Conservation (phyloP, 192 early-diverging fungal species). For the Coemansia sp. region DNA sequence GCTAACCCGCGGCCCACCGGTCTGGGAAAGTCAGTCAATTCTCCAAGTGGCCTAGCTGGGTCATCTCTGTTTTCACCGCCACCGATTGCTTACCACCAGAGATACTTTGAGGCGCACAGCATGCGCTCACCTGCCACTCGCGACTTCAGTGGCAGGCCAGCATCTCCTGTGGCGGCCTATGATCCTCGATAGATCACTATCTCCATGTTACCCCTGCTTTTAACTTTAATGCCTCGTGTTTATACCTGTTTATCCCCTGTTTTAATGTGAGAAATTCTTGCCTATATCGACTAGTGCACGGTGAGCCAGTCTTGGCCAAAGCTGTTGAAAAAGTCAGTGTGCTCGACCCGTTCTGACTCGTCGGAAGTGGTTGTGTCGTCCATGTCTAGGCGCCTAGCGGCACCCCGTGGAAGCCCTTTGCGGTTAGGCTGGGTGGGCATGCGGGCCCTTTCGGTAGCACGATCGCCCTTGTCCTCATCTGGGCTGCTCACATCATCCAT, state of each 20-base stretch:
- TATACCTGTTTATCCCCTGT: neutral
- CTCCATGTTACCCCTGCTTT: neutral
- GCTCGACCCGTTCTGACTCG: slow-evolving; percentile 22
- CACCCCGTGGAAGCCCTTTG: neutral
- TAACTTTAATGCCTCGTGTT: neutral
- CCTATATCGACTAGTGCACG: slow-evolving; percentile 2
- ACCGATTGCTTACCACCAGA: slow-evolving; percentile 19
- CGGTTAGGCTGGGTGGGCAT: neutral
- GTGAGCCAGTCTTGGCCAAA: slow-evolving; percentile 39
- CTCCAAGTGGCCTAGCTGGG: slow-evolving; percentile 21
- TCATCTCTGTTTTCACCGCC: slow-evolving; percentile 43
- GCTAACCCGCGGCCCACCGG: slow-evolving; percentile 20
- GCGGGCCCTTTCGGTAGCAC: neutral
- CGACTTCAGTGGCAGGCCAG: neutral
- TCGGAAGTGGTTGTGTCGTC: neutral
- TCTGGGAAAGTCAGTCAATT: slow-evolving; percentile 23
- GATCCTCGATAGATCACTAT: neutral
- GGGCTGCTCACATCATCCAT: neutral
- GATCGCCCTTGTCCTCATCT: slow-evolving; percentile 2
- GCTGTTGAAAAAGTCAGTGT: slow-evolving; percentile 28
- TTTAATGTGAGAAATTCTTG: neutral
- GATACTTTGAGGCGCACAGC: slow-evolving; percentile 25
- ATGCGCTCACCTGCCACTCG: neutral
- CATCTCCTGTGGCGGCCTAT: neutral
- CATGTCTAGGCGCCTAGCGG: neutral